phyloP scores from a whole-genome alignment of 2,329 filamentous ascomycete genomes.

The Colletotrichum neosansevieriae region DNA sequence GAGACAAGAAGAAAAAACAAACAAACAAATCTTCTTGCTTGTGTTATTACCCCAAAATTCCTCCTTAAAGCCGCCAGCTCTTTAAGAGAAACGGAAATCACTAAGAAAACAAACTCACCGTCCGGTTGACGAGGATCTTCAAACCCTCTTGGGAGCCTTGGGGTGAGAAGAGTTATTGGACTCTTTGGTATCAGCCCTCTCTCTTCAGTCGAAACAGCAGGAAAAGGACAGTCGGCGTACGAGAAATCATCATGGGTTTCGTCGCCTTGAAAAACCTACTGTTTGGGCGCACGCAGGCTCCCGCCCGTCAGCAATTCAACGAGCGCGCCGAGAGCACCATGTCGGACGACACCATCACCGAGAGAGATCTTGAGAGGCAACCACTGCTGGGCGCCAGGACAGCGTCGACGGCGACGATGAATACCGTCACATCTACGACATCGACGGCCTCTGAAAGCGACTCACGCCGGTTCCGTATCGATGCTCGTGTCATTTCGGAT shows the following conservation, averaged over 20 bases:
- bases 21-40: slow-evolving; percentile 15
- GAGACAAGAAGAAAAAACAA: slow-evolving; percentile 23
- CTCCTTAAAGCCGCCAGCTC: not conserved
- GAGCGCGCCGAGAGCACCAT: slow-evolving; percentile 34
- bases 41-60: slow-evolving; percentile 22
- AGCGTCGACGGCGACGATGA: slow-evolving; percentile 25
- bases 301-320: slow-evolving; percentile 13
- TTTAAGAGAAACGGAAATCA: not conserved
- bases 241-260: slow-evolving; percentile 37
- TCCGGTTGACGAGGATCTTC: not conserved
- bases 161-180: not conserved
- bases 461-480: slow-evolving; percentile 37
- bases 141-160: not conserved
- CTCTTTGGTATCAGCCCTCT: not conserved
- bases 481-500: slow-evolving; percentile 43
- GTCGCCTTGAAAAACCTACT: slow-evolving; percentile 41
- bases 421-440: slow-evolving; percentile 18
- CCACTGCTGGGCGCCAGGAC: slow-evolving; percentile 35
- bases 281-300: slow-evolving; percentile 34
- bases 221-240: not conserved
- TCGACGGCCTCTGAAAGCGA: slow-evolving; percentile 27
- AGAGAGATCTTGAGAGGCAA: slow-evolving; percentile 41
- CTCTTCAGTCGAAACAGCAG: not conserved
- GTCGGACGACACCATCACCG: slow-evolving; percentile 40
- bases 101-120: not conserved